These are phyloP conservation scores for Cantharellus anzutake DNA, from an alignment of 768 basidiomycete species.

Conservation along the genomic window DNA sequence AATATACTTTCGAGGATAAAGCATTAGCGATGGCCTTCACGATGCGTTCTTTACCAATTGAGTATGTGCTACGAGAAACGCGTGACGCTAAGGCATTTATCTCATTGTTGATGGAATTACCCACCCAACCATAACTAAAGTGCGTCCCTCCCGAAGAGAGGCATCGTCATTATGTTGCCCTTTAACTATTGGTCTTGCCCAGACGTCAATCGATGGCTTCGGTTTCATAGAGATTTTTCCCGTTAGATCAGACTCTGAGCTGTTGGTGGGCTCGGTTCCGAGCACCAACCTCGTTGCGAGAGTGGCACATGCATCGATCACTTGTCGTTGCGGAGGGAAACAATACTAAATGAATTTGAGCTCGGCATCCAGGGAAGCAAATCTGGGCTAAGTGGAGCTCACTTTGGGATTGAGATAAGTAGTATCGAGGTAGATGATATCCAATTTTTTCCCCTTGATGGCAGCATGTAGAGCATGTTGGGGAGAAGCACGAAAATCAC, in stretches of 20 bases:
- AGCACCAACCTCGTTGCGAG: constrained; percentile 40
- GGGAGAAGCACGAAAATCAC: constrained; percentile 83
- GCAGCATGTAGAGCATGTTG: constrained; percentile 71
- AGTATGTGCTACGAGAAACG: constrained; percentile 52
- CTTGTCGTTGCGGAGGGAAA: constrained; percentile 89
- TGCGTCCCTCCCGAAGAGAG: constrained; percentile 11
- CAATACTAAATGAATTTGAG: constrained; percentile 39
- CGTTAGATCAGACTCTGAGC: constrained; percentile 10
- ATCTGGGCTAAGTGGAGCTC: constrained; percentile 9
- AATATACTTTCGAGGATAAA: constrained; percentile 67
- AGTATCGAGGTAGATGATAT: constrained; percentile 86
- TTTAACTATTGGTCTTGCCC: neutral
- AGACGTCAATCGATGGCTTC: constrained; percentile 8
- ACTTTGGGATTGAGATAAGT: constrained; percentile 85
- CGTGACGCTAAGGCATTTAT: neutral
- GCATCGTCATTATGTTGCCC: constrained; percentile 11
- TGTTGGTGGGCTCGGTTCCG: constrained; percentile 5
- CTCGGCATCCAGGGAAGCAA: neutral
- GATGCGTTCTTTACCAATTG: constrained; percentile 93
- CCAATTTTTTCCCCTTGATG: constrained; percentile 61
- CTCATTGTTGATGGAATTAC: constrained; percentile 7
- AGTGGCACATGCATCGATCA: constrained; percentile 82
- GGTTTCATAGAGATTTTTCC: neutral
- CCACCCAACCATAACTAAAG: constrained; percentile 57
- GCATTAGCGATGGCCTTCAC: constrained; percentile 92